Evolutionary conservation across 2,329 filamentous ascomycete species (phyloP), one percentile per base, ranked within the genome.

Genomic region (Escovopsis sp.): DNA sequence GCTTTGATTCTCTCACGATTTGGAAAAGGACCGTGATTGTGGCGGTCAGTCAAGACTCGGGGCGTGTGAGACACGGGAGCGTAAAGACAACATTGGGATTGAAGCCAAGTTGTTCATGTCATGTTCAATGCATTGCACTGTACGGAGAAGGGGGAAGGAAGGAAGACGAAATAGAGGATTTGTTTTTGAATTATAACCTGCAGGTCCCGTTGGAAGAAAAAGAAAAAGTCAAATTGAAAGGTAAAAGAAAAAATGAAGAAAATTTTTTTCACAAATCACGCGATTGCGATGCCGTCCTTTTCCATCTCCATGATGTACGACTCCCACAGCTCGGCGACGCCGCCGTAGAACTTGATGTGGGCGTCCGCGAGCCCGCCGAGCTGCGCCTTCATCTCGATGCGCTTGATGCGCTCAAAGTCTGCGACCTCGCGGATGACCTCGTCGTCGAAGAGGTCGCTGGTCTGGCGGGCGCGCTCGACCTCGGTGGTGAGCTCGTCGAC

Each of bases 381-480:
- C 52, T 91, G 88, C 49, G 82, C 75, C 60, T 85, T 85, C 63
- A 98, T 93, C 68, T 98, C 89, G 36, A 85, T 70, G 34, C 85
- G 79, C 69, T 98, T 98, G 70, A 96, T 96, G 44, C 88, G 76
- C 65, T 98, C 91, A 64, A 98, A 98, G 58, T 95, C 88, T 18
- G 75, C 74, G 1, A 95, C 85, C 60, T 98, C 91, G 55, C 85
- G 82, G 36, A 96, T 82, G 2, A 95, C 89, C 63, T 95, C 87
- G 57, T 95, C 88, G 61, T 95, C 91, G 55, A 98, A 98, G 58
- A 86, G 81, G 62, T 96, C 87, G 40, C 81, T 86, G 12, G 82
- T 85, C 56, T 80, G 82, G 63, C 87, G 87, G 6, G 91, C 85
- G 37, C 76, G 75, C 61, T 96, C 89, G 0, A 94, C 89, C 60